These are phyloP conservation scores for Pythium aquatile DNA, from an alignment of 352 stramenopile genomes.

Conservation along the genomic window DNA sequence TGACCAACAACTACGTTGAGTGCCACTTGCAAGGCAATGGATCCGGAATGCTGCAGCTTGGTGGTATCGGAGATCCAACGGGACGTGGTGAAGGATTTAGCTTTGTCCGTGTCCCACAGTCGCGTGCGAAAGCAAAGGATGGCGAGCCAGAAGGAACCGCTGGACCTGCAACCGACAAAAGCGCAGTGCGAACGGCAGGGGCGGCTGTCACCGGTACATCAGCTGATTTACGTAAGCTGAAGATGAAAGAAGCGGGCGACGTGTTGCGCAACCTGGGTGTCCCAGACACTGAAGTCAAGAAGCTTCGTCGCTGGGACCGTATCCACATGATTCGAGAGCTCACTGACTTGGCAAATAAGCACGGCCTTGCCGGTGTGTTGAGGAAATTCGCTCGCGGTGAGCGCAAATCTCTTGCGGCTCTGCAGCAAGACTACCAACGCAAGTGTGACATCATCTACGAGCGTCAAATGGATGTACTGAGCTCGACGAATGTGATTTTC, in stretches of 20 bases:
- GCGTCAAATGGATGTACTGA: conserved; percentile 80
- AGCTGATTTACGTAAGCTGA: conserved; percentile 82
- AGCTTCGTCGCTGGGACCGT: conserved; percentile 77
- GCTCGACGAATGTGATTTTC: conserved; percentile 52
- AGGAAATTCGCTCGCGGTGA: conserved; percentile 79
- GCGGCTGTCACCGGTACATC: conserved; percentile 79
- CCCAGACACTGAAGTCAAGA: conserved; percentile 80
- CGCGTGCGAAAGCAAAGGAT: conserved; percentile 79
- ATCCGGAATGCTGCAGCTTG: conserved; percentile 73
- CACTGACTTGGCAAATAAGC: conserved; percentile 65
- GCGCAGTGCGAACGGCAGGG: conserved; percentile 71
- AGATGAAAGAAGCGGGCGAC: conserved; percentile 84
- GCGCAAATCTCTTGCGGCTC: conserved; percentile 74
- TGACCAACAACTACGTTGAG: conserved; percentile 86
- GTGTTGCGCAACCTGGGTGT: conserved; percentile 78
- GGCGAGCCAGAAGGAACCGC: conserved; percentile 53
- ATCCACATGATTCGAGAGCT: conserved; percentile 81
- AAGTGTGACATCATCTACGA: conserved; percentile 85
- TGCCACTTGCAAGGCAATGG: conserved; percentile 84
- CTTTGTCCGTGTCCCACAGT: conserved; percentile 76
- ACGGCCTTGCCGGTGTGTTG: conserved; percentile 66
- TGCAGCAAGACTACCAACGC: conserved; percentile 85
- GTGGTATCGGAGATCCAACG: conserved; percentile 81
- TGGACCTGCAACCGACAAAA: conserved; percentile 42
- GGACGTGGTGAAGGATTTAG: conserved; percentile 84